Evolutionary conservation across 352 stramenopile genomes (phyloP).

Genomic region (Phytophthora citricola): DNA sequence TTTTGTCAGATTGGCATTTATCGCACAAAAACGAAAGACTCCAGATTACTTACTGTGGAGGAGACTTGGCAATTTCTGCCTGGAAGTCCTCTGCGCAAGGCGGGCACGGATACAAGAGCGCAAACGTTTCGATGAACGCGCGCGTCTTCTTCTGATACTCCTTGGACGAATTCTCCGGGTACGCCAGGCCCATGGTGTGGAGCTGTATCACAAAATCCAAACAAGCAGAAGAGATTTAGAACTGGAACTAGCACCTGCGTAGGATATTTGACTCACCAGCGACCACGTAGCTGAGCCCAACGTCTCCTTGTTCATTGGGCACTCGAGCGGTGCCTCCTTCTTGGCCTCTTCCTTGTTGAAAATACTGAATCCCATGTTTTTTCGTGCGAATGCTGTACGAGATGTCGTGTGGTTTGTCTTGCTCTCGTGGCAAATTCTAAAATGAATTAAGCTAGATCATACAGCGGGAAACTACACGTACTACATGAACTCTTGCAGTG

Average conservation of each 20-base stretch:
- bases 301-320: slow-evolving; percentile 80
- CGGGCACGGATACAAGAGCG: slow-evolving; percentile 90
- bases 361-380: not conserved
- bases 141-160: slow-evolving; percentile 90
- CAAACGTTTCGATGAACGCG: slow-evolving; percentile 91
- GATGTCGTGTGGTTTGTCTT: not conserved
- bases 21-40: not conserved
- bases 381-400: not conserved
- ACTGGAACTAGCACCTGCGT: not conserved
- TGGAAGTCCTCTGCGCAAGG: slow-evolving; percentile 96
- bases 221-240: too few species aligned
- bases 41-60: slow-evolving; percentile 79
- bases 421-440: not conserved
- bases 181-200: slow-evolving; percentile 95
- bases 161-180: slow-evolving; percentile 92
- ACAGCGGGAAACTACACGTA: too few species aligned
- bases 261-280: slow-evolving; percentile 48
- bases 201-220: slow-evolving; percentile 46
- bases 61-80: slow-evolving; percentile 90
- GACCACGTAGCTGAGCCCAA: slow-evolving; percentile 85
- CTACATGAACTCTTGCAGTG: too few species aligned
- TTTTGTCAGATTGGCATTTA: not conserved
- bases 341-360: not conserved
- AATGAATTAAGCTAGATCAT: not conserved
- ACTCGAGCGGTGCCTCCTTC: slow-evolving; percentile 41